Conservation (phyloP, 179 eudicot genomes). For the Beta corolliflora region DNA sequence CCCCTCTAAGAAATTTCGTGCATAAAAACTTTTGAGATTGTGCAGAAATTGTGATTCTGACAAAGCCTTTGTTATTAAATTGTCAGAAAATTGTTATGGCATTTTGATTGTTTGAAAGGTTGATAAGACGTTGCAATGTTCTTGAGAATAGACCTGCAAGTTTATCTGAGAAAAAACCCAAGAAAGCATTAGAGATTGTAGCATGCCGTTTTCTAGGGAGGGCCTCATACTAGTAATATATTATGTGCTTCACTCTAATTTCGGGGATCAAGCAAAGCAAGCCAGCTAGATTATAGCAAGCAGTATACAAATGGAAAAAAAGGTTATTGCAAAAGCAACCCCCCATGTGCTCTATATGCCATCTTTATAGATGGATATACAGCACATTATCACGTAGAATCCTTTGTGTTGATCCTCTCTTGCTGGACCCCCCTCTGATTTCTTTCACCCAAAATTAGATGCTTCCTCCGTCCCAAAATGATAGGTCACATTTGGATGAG, state of each 20-base stretch:
- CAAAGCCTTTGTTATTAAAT: neutral
- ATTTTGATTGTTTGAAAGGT: neutral
- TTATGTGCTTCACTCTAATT: neutral
- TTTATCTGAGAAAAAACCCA: neutral
- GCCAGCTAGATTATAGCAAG: neutral
- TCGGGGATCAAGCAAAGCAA: neutral
- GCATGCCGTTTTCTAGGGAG: neutral
- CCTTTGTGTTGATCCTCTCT: neutral
- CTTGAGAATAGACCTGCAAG: neutral
- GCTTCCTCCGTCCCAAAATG: neutral
- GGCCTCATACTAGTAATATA: neutral
- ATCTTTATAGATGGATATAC: neutral
- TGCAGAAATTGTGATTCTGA: neutral
- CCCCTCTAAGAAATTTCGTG: neutral
- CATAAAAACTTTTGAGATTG: neutral
- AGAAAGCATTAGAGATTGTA: neutral
- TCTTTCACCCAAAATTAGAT: neutral
- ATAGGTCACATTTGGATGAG: neutral
- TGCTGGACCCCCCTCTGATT: neutral
- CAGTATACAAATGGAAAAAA: neutral
- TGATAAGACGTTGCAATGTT: neutral
- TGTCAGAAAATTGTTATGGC: neutral
- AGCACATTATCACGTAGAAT: neutral
- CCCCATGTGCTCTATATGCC: neutral
- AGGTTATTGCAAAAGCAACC: neutral